Conservation (phyloP, 495 filamentous ascomycete genomes). For the Penicillium malachiteum region DNA sequence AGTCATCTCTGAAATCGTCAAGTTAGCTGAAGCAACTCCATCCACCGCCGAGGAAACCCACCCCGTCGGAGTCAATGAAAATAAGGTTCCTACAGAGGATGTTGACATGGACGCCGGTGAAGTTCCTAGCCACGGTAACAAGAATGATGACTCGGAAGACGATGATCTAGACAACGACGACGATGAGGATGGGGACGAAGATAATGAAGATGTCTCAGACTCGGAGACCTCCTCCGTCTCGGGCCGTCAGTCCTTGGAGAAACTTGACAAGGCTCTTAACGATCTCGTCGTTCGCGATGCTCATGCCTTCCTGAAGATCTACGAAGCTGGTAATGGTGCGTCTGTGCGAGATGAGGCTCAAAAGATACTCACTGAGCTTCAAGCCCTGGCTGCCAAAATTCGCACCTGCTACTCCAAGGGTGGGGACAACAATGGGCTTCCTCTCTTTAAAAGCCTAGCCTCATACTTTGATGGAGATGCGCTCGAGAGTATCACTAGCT, state of each 20-base stretch:
- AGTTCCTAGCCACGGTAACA: slow-evolving; percentile 34
- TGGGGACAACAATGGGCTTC: slow-evolving; percentile 46
- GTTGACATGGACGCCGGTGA: slow-evolving; percentile 18
- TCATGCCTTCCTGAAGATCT: slow-evolving; percentile 74
- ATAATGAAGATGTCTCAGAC: slow-evolving; percentile 62
- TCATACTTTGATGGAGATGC: slow-evolving; percentile 86
- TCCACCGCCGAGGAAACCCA: slow-evolving; percentile 33
- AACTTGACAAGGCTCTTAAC: slow-evolving; percentile 61
- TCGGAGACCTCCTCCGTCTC: slow-evolving; percentile 64
- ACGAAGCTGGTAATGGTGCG: slow-evolving; percentile 74
- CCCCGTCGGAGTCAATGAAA: background rate
- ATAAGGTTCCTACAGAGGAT: slow-evolving; percentile 16
- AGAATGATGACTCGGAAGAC: slow-evolving; percentile 50
- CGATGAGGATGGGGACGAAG: slow-evolving; percentile 62
- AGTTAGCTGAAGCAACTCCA: slow-evolving; percentile 60
- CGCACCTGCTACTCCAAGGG: slow-evolving; percentile 63
- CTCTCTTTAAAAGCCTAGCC: slow-evolving; percentile 74
- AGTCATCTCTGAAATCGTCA: slow-evolving; percentile 86
- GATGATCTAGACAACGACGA: slow-evolving; percentile 57
- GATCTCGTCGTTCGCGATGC: slow-evolving; percentile 73
- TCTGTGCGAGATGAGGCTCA: slow-evolving; percentile 73
- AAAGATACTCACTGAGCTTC: slow-evolving; percentile 71
- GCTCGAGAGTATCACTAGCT: slow-evolving; percentile 93
- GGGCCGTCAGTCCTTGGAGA: slow-evolving; percentile 40
- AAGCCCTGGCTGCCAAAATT: slow-evolving; percentile 67